Evolutionary conservation across 805 yeast species (phyloP).

Genomic region (Schizosaccharomyces cryophilus): DNA sequence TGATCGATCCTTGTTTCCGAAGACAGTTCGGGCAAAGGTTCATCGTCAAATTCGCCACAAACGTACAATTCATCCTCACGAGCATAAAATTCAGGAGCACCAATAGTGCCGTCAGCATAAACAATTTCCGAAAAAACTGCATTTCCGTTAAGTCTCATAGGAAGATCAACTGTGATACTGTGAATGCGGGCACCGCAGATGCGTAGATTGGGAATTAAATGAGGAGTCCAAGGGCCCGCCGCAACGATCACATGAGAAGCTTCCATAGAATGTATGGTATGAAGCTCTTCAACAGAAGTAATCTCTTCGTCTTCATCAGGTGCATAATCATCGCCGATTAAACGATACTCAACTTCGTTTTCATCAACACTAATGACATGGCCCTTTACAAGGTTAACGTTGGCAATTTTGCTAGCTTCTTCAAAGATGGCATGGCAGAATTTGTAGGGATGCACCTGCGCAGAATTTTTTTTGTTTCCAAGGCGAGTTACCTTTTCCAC

Average conservation of each 20-base stretch:
- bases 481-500: conserved; percentile 52
- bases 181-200: conserved; percentile 86
- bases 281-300: not conserved
- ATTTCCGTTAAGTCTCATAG: conserved; percentile 61
- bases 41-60: conserved; percentile 93
- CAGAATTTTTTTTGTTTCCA: conserved; percentile 73
- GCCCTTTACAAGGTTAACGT: conserved; percentile 68
- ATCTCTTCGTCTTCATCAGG: conserved; percentile 46
- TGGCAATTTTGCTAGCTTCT: conserved; percentile 54
- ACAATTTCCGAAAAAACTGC: conserved; percentile 84
- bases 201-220: conserved; percentile 75
- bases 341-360: not conserved
- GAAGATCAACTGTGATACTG: conserved; percentile 73
- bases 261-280: not conserved
- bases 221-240: conserved; percentile 94
- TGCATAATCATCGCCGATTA: conserved; percentile 12
- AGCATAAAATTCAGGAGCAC: conserved; percentile 85
- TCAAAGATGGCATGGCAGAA: conserved; percentile 37
- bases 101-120: conserved; percentile 39
- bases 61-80: conserved; percentile 87
- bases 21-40: conserved; percentile 77
- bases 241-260: conserved; percentile 25
- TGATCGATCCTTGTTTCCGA: conserved; percentile 77
- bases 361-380: conserved; percentile 23
- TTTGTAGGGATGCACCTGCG: conserved; percentile 77